These are phyloP conservation scores for Tubosaeta sp. DNA, from an alignment of 768 basidiomycete genomes.

Conservation along the genomic window DNA sequence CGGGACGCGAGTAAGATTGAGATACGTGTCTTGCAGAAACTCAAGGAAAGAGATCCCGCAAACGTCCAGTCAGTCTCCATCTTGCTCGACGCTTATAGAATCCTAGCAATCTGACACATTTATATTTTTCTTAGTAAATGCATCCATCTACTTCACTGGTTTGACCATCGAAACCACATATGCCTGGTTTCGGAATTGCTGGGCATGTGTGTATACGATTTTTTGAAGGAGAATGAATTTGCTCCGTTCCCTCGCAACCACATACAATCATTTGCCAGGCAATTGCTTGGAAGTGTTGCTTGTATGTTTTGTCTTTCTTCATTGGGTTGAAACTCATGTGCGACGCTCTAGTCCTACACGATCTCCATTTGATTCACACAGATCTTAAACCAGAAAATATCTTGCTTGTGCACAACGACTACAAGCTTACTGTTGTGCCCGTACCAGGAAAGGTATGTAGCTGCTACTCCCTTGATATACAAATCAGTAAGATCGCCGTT, in stretches of 20 bases:
- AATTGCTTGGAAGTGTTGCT: slow-evolving; percentile 87
- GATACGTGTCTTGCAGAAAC: slow-evolving; percentile 87
- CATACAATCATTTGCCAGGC: slow-evolving; percentile 92
- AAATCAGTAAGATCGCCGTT: slow-evolving; percentile 10
- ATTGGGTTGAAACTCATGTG: slow-evolving; percentile 2
- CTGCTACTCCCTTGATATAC: neutral
- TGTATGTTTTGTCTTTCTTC: slow-evolving; percentile 54
- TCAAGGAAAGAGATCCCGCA: slow-evolving; percentile 82
- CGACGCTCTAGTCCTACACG: slow-evolving; percentile 70
- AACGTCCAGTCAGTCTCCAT: slow-evolving; percentile 74
- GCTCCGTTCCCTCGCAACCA: slow-evolving; percentile 94
- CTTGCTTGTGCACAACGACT: slow-evolving; percentile 83
- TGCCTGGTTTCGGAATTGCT: slow-evolving; percentile 95
- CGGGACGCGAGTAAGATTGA: slow-evolving; percentile 99
- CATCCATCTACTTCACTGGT: slow-evolving; percentile 91
- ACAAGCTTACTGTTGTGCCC: slow-evolving; percentile 54
- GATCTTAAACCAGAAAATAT: slow-evolving; percentile 99
- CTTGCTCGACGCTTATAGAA: slow-evolving; percentile 9
- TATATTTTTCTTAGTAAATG: slow-evolving; percentile 68
- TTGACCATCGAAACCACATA: slow-evolving; percentile 97
- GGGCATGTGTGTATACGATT: slow-evolving; percentile 98
- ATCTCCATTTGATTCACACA: slow-evolving; percentile 89
- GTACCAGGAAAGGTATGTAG: slow-evolving; percentile 60
- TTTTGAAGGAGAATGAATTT: slow-evolving; percentile 97
- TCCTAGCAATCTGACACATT: slow-evolving; percentile 14